phyloP scores from a whole-genome alignment of 1,139 yeast genomes.

The Komagataea norvegica region DNA sequence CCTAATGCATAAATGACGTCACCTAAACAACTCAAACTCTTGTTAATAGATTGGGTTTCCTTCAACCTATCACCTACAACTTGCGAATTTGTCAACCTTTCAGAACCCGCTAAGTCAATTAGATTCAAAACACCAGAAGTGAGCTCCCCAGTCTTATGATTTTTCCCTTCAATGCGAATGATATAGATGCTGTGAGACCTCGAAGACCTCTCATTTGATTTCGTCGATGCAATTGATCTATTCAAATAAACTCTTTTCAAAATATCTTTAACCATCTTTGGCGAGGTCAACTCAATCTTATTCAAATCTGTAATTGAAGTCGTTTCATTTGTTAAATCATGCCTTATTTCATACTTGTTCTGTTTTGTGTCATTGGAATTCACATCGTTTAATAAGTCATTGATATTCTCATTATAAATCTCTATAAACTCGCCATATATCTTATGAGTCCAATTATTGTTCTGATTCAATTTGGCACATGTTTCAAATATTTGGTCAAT shows the following conservation, averaged over 20 bases:
- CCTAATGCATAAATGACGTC: conserved; percentile 83
- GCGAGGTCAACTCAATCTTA: conserved; percentile 42
- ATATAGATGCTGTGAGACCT: conserved; percentile 73
- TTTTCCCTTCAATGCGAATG: conserved; percentile 53
- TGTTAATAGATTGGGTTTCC: conserved; percentile 89
- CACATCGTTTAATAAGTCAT: conserved; percentile 57
- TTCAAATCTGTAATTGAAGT: conserved; percentile 63
- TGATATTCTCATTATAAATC: conserved; percentile 78
- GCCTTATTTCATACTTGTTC: conserved; percentile 65
- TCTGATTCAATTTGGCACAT: conserved; percentile 41
- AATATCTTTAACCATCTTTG: conserved; percentile 46
- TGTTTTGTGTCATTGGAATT: conserved; percentile 24
- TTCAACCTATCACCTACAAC: conserved; percentile 75
- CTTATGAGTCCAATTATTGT: conserved; percentile 60
- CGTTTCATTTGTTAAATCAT: conserved; percentile 47
- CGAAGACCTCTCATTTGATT: conserved; percentile 74
- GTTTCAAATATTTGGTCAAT: conserved; percentile 66
- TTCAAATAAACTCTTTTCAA: conserved; percentile 53
- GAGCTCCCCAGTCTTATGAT: conserved; percentile 44
- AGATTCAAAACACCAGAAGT: conserved; percentile 65
- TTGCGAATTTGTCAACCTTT: conserved; percentile 70
- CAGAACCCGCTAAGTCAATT: conserved; percentile 87
- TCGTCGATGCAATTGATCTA: conserved; percentile 79
- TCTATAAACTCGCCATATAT: conserved; percentile 80
- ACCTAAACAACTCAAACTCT: conserved; percentile 82